phyloP scores from a whole-genome alignment of 345 rosid species.

The Salix udensis region DNA sequence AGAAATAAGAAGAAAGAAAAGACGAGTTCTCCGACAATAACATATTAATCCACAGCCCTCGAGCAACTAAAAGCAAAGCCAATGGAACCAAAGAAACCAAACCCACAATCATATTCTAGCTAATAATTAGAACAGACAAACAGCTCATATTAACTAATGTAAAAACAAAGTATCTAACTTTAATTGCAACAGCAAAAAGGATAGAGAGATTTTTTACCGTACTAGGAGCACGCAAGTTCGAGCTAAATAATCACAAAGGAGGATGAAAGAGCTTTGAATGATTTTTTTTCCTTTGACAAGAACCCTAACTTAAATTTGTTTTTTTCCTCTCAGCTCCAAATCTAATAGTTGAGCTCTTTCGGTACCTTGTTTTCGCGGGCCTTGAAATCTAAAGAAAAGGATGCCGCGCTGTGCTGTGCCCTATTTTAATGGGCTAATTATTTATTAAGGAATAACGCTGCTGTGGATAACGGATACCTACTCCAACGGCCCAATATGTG shows the following conservation, averaged over 20 bases:
- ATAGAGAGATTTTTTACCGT: slow-evolving; percentile 6
- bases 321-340: neutral
- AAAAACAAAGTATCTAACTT: neutral
- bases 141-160: neutral
- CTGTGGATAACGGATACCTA: neutral
- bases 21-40: neutral
- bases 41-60: neutral
- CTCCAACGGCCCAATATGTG: neutral
- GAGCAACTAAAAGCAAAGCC: neutral
- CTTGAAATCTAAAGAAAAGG: neutral
- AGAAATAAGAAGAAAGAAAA: neutral
- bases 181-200: neutral
- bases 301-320: slow-evolving; percentile 1
- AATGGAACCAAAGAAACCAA: neutral
- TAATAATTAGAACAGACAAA: neutral
- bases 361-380: slow-evolving; percentile 1
- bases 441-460: neutral
- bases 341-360: neutral
- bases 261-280: neutral
- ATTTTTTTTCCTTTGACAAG: neutral
- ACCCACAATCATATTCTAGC: neutral
- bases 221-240: neutral
- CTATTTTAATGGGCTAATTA: neutral
- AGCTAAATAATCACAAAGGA: neutral
- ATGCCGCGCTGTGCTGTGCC: neutral